Evolutionary conservation across 768 basidiomycete genomes (phyloP).

Genomic region (Chalciporus pseudorubinellus): DNA sequence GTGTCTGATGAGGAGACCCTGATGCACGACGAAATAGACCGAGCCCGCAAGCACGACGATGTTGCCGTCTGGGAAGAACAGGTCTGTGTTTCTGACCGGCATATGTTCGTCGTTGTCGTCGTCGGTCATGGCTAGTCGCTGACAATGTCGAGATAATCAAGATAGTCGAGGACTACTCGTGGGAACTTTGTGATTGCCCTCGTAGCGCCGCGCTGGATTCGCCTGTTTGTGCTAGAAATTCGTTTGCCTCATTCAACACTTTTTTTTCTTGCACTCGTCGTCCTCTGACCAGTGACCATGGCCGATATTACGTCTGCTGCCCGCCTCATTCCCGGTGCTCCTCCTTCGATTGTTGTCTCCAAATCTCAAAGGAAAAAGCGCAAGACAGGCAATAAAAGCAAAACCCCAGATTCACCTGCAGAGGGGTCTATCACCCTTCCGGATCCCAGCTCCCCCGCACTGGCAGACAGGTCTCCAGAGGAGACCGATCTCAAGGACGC

Average conservation of each 20-base stretch:
- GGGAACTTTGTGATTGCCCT: constrained; percentile 9
- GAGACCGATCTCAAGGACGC: constrained; percentile 46
- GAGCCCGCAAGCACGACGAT: constrained; percentile 56
- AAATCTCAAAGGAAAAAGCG: constrained; percentile 72
- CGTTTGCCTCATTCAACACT: constrained; percentile 2
- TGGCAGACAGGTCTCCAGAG: constrained; percentile 51
- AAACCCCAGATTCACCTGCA: constrained; percentile 46
- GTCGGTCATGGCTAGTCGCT: constrained; percentile 12
- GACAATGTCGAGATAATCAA: too few relatives aligned
- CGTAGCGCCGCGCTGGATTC: constrained; percentile 10
- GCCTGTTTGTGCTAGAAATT: background rate
- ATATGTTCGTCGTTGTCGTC: background rate
- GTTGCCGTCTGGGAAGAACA: constrained; percentile 71
- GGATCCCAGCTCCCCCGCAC: constrained; percentile 45
- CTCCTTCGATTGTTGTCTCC: constrained; percentile 53
- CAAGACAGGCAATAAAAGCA: constrained; percentile 51
- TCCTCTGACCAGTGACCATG: constrained; percentile 25
- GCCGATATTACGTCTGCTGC: constrained; percentile 31
- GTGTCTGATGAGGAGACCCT: constrained; percentile 61
- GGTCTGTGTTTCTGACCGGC: constrained; percentile 45
- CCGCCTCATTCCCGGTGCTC: constrained; percentile 77
- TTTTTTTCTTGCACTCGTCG: background rate
- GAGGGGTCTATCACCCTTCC: constrained; percentile 38
- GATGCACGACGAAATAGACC: constrained; percentile 68
- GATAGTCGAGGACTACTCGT: constrained; percentile 14